A percentile compares a stretch with the other conserved stretches of the same genome.
phyloP scores from a whole-genome alignment of 257 asterid species.

The Fraxinus excelsior region DNA sequence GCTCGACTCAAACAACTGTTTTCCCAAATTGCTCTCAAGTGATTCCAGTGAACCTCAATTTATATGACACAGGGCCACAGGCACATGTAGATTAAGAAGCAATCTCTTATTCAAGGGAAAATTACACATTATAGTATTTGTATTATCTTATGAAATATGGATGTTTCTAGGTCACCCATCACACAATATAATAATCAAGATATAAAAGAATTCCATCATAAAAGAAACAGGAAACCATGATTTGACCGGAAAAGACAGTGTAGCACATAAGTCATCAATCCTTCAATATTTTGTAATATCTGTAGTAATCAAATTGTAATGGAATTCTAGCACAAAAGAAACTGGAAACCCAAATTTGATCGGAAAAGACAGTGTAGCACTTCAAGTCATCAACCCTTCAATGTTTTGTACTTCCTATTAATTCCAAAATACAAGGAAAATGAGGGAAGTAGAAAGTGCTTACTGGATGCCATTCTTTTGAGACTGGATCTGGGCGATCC shows the following conservation, averaged over 20 bases:
- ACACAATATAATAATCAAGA: background rate
- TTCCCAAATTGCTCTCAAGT: background rate
- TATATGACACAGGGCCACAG: background rate
- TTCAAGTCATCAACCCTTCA: constrained; percentile 1
- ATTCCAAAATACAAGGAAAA: constrained; percentile 12
- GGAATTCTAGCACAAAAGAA: background rate
- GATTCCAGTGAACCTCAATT: background rate
- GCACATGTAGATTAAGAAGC: background rate
- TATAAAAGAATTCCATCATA: background rate
- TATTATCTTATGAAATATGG: background rate
- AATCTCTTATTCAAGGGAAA: background rate
- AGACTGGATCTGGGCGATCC: constrained; percentile 88
- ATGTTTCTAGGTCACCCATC: background rate
- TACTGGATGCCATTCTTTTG: constrained; percentile 91
- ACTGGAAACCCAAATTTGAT: background rate
- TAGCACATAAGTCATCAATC: background rate
- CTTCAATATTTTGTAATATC: background rate
- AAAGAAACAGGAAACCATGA: background rate
- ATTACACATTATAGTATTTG: background rate
- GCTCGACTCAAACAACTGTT: background rate
- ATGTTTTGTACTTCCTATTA: background rate
- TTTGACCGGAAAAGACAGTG: constrained; percentile 3
- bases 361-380: constrained; percentile 1
- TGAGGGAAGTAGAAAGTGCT: constrained; percentile 31
- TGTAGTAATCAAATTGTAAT: background rate